These are phyloP conservation scores for Nicotiana paniculata DNA, from an alignment of 257 asterid genomes.

Conservation along the genomic window DNA sequence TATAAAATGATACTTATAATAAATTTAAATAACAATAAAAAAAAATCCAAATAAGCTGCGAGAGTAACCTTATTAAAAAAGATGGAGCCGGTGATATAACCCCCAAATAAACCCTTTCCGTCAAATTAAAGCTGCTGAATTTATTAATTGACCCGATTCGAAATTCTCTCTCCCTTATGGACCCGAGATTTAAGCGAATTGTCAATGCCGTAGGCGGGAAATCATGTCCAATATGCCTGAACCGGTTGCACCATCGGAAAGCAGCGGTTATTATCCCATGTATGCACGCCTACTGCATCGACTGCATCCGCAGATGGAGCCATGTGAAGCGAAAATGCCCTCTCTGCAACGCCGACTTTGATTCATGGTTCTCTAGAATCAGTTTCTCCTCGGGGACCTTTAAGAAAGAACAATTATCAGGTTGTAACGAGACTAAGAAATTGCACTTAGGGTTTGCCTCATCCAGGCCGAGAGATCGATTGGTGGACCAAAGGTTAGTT, in stretches of 20 bases:
- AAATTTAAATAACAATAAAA: too few species aligned
- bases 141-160: background rate
- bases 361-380: conserved; percentile 27
- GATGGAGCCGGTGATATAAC: background rate
- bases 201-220: conserved; percentile 18
- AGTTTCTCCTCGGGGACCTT: conserved; percentile 13
- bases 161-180: background rate
- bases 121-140: background rate
- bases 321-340: conserved; percentile 46
- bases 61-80: too few species aligned
- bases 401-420: conserved; percentile 18
- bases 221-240: conserved; percentile 45
- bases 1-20: too few species aligned
- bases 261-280: conserved; percentile 39
- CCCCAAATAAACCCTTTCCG: background rate
- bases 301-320: conserved; percentile 57
- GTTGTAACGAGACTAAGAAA: background rate
- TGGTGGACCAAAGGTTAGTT: conserved; percentile 10
- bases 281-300: conserved; percentile 43
- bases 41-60: too few species aligned
- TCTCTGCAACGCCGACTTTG: conserved; percentile 36
- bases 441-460: background rate
- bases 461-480: conserved; percentile 6
- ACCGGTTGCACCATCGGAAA: conserved; percentile 16
- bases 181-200: background rate